These are phyloP conservation scores for Ustilago nuda DNA, from an alignment of 1,284 basidiomycete species.

Conservation along the genomic window DNA sequence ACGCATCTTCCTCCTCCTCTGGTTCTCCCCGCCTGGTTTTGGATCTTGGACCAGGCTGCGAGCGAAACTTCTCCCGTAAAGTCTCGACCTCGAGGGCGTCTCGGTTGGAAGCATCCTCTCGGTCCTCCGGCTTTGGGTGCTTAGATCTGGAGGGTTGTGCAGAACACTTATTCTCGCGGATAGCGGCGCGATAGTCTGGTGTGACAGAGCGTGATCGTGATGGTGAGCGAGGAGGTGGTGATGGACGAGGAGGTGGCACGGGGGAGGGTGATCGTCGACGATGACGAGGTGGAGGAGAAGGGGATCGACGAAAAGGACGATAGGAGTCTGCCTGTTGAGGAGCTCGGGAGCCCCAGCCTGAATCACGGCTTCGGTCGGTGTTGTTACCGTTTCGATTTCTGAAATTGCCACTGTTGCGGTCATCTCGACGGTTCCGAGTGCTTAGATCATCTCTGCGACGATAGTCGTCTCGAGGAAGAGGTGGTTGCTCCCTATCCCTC, in stretches of 20 bases:
- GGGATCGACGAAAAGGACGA: constrained; percentile 11
- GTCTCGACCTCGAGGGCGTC: background rate
- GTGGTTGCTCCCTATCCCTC: background rate
- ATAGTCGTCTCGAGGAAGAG: constrained; percentile 1
- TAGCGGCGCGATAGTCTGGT: constrained; percentile 35
- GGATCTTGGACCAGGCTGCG: background rate
- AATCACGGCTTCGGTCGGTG: constrained; percentile 70
- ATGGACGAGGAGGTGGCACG: constrained; percentile 7
- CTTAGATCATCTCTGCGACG: constrained; percentile 5
- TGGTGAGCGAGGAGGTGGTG: constrained; percentile 8
- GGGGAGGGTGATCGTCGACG: constrained; percentile 14
- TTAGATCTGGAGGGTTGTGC: background rate
- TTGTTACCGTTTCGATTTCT: constrained; percentile 69
- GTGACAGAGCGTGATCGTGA: constrained; percentile 34
- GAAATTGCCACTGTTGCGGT: constrained; percentile 3
- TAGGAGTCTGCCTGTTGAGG: constrained; percentile 6
- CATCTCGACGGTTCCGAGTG: constrained; percentile 3
- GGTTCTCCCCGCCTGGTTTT: background rate
- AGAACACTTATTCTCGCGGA: constrained; percentile 17
- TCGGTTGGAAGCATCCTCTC: background rate
- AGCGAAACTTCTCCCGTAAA: background rate
- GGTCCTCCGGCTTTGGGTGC: background rate
- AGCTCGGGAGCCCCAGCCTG: constrained; percentile 47
- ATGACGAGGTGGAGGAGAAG: constrained; percentile 12
- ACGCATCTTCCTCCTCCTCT: constrained; percentile 13